Percentiles rank a stretch among this genome's conserved stretches.
phyloP scores from a whole-genome alignment of 441 rosid genomes.

The Adansonia gregorii region DNA sequence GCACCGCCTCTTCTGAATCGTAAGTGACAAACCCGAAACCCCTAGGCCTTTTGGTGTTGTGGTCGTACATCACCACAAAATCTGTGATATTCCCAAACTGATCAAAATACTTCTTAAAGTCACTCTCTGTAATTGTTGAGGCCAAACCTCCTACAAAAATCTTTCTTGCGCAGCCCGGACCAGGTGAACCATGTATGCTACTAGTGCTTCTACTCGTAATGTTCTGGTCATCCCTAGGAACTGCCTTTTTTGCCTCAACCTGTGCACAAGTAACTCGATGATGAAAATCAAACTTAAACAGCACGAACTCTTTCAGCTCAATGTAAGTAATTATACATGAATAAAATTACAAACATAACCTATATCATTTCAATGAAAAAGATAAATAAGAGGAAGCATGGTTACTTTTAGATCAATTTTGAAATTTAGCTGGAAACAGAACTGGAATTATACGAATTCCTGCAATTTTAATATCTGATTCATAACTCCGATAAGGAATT shows the following conservation, averaged over 20 bases:
- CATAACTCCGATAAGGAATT: conserved; percentile 25
- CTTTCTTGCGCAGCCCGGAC: conserved; percentile 83
- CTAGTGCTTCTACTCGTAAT: conserved; percentile 51
- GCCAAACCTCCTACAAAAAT: conserved; percentile 97
- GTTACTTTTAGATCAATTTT: too few relatives aligned
- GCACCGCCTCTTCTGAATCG: conserved; percentile 91
- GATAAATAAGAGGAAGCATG: conserved; percentile 5
- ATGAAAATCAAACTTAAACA: conserved; percentile 32
- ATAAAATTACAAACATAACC: conserved; percentile 20
- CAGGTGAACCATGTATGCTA: conserved; percentile 82
- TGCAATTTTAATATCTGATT: conserved; percentile 41
- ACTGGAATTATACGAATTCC: conserved; percentile 33
- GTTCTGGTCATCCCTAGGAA: conserved; percentile 94
- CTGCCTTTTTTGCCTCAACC: conserved; percentile 98
- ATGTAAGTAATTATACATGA: conserved; percentile 11
- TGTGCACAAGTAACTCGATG: conserved; percentile 32
- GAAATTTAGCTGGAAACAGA: conserved; percentile 36
- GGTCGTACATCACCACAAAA: conserved; percentile 96
- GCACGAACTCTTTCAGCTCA: conserved; percentile 16
- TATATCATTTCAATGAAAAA: conserved; percentile 2
- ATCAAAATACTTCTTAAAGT: conserved; percentile 85
- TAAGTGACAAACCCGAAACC: conserved; percentile 98
- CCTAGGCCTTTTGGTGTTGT: conserved; percentile 96
- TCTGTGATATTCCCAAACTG: conserved; percentile 89
- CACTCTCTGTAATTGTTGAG: conserved; percentile 86